Percentiles rank a stretch among this genome's conserved stretches.
Evolutionary conservation across 148 eudicot genomes (phyloP).

Genomic region (Nepenthes mirabilis): DNA sequence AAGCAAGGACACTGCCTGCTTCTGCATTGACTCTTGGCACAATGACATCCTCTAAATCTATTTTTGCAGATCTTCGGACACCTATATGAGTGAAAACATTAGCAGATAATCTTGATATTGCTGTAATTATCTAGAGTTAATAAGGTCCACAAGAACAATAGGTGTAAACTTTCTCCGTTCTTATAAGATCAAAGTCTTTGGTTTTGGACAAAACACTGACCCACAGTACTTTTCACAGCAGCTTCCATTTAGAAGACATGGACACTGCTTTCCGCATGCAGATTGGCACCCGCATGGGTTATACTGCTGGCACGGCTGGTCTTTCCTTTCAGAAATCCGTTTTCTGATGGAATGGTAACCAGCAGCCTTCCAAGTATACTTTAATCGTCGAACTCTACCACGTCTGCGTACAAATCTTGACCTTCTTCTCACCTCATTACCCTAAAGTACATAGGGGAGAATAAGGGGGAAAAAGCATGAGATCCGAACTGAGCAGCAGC

Average conservation of each 20-base stretch:
- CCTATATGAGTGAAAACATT: conserved; percentile 18
- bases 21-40: conserved; percentile 99
- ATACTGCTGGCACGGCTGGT: conserved; percentile 88
- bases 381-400: conserved; percentile 94
- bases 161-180: not conserved
- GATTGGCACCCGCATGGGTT: conserved; percentile 94
- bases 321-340: conserved; percentile 83
- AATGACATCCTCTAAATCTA: conserved; percentile 94
- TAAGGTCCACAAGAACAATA: not conserved
- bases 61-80: conserved; percentile 94
- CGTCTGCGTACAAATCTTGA: conserved; percentile 83
- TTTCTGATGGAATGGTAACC: conserved; percentile 81
- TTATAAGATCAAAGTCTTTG: not conserved
- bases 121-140: not conserved
- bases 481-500: not conserved
- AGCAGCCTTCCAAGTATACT: conserved; percentile 92
- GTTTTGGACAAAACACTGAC: conserved; percentile 28
- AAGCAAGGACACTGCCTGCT: conserved; percentile 99
- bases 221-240: conserved; percentile 99
- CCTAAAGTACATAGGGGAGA: conserved; percentile 23
- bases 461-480: not conserved
- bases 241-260: conserved; percentile 83
- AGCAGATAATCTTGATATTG: not conserved
- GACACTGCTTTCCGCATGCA: conserved; percentile 87
- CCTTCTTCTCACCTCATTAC: conserved; percentile 60